phyloP scores from a whole-genome alignment of 805 yeast species.

The Tetrapisispora taiwanensis region DNA sequence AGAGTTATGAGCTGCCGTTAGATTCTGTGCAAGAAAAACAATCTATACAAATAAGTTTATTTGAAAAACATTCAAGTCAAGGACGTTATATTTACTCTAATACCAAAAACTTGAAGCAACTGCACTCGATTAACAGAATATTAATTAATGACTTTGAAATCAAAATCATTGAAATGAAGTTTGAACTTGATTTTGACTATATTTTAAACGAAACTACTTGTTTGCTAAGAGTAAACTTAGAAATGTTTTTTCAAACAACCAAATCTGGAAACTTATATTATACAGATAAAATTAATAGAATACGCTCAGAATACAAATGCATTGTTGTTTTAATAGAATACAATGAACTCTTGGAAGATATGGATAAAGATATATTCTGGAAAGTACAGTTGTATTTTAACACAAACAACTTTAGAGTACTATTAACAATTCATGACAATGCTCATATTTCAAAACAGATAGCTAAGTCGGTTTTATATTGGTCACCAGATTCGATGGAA shows the following conservation, averaged over 20 bases:
- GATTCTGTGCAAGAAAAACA: too few relatives aligned
- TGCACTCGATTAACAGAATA: conserved; percentile 7
- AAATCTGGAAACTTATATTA: conserved; percentile 8
- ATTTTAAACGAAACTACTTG: conserved; percentile 14
- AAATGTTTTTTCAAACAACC: conserved; percentile 14
- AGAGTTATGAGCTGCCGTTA: too few relatives aligned
- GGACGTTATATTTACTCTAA: conserved; percentile 7
- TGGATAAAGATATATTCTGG: conserved; percentile 20
- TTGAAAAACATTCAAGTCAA: background rate
- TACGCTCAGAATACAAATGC: conserved; percentile 10
- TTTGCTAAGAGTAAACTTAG: conserved; percentile 10
- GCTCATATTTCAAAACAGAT: background rate
- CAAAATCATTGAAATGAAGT: conserved; percentile 9
- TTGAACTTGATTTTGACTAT: conserved; percentile 11
- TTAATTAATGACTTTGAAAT: conserved; percentile 4
- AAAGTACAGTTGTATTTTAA: conserved; percentile 12
- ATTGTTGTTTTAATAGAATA: conserved; percentile 14
- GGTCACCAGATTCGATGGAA: background rate
- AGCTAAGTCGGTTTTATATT: background rate
- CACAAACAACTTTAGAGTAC: conserved; percentile 2
- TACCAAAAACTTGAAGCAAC: conserved; percentile 6
- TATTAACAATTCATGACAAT: background rate
- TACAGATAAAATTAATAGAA: conserved; percentile 4
- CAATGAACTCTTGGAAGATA: conserved; percentile 2
- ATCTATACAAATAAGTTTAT: background rate